Conservation (phyloP, 805 yeast species). For the Maudiozyma barnettii region DNA sequence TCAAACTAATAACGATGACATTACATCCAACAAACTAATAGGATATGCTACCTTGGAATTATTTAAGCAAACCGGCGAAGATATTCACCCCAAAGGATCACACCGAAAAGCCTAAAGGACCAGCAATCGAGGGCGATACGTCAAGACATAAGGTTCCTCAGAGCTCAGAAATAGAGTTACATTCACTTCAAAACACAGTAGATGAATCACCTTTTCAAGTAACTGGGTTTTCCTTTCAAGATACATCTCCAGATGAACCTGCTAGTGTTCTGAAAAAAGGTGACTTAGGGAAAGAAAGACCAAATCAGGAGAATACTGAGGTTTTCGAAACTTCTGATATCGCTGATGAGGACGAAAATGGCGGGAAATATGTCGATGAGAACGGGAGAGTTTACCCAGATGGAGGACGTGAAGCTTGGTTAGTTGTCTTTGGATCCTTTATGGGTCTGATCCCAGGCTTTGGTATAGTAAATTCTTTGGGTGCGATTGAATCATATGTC, state of each 20-base stretch:
- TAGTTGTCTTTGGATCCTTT: constrained; percentile 51
- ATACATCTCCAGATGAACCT: neutral
- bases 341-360: neutral
- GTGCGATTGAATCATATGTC: constrained; percentile 59
- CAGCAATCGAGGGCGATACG: neutral
- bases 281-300: neutral
- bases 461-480: constrained; percentile 53
- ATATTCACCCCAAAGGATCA: neutral
- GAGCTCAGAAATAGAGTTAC: neutral
- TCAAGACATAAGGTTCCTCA: neutral
- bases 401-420: constrained; percentile 51
- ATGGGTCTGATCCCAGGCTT: constrained; percentile 49
- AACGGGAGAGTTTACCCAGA: constrained; percentile 34
- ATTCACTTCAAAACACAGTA: neutral
- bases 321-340: neutral
- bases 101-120: neutral
- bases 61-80: constrained; percentile 1
- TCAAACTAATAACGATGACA: too few species aligned
- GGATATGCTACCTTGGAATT: constrained; percentile 3
- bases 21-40: too few species aligned
- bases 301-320: neutral
- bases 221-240: neutral
- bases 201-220: neutral
- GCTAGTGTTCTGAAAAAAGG: neutral
- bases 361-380: constrained; percentile 7